Evolutionary conservation across 2,329 filamentous ascomycete species (phyloP), one percentile per base, ranked within the genome.

Genomic region (Elsinoe arachidis): DNA sequence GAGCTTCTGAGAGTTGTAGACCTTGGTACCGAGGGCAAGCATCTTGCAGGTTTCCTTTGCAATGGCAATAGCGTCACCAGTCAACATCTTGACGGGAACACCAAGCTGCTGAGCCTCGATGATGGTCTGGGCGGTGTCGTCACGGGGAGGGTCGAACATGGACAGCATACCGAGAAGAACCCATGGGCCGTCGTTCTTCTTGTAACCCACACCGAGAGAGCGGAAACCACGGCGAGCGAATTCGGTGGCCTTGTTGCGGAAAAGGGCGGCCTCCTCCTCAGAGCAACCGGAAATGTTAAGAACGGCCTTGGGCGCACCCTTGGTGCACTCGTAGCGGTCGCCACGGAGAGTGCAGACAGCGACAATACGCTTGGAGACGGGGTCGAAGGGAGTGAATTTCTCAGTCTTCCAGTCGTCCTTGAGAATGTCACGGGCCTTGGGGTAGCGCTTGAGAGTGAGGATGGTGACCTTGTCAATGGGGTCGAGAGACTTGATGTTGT

Each of bases 21-120:
- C 86, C 78, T 88, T 88, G 70, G 86, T 88, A 65, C 85, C 85
- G 59, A 89, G 82, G 63, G 85, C 84, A 70, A 89, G 79, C 83
- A 88, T 88, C 77, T 88, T 87, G 81, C 86, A 89, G 64, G 86
- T 89, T 75, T 89, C 86, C 77, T 88, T 88, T 59, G 86, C 86
- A 63, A 89, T 89, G 66, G 86, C 85, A 65, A 88, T 86, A 63
- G 86, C 86, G 69, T 89, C 86, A 80, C 86, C 86, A 75, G 86
- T 89, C 72, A 89, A 77, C 86, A 89, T 89, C 82, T 89, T 89
- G 65, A 89, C 86, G 63, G 81, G 83, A 34, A 89, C 84, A 78
- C 86, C 86, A 58, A 89, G 84, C 70, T 85, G 80, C 72, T 87
- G 83, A 62, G 86, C 85, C 75, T 89, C 85, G 67, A 86, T 76